Evolutionary conservation across 164 flowering plant species (phyloP), one percentile per base, ranked within the genome.

Genomic region (Buxus sempervirens): DNA sequence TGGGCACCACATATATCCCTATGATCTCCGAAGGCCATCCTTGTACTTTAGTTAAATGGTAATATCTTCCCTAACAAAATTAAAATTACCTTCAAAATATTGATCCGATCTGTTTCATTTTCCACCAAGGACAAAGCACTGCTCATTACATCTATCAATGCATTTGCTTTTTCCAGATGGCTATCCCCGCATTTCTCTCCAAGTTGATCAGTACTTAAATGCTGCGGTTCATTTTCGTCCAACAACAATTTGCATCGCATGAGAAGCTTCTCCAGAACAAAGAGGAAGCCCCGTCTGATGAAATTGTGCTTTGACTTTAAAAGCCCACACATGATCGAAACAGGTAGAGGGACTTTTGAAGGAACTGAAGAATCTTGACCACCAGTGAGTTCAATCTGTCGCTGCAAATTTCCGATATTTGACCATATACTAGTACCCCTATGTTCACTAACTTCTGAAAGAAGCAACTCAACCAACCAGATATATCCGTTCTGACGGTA

Each of bases 391-490:
- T 78, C 67, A 72, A 96, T 90, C 74, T 83, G 78, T 70, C 75
- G 76, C 83, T 79, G 90, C 77, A 96, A 76, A 57, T 75, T 84
- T 75, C 72, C 76, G 45, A 96, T 82, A 68, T 85, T 82, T 58
- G 83, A 77, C 87, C 84, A 85, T 54, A 89, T 78, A 67, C 69
- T 81, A 27, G 64, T 69, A 65, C 77, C 82, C 58, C 76, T 76
- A 56, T 81, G 82, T 69, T 81, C 83, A 60, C 84, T 85, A 69
- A 93, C 86, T 79, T 90, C 98, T 16, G 89, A 81, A 48, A 88
- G 82, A 59, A 96, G 93, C 80, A 96, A 75, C 72, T 96, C 96
- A 54, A 93, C 88, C 75, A 96, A 77, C 99, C 99, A 96, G 72
- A 82, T 80, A 73, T 91, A 93, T 38, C 98, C 98, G 79, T 90